Evolutionary conservation across 2,329 filamentous ascomycete species (phyloP).

Genomic region (Botrytis aclada): DNA sequence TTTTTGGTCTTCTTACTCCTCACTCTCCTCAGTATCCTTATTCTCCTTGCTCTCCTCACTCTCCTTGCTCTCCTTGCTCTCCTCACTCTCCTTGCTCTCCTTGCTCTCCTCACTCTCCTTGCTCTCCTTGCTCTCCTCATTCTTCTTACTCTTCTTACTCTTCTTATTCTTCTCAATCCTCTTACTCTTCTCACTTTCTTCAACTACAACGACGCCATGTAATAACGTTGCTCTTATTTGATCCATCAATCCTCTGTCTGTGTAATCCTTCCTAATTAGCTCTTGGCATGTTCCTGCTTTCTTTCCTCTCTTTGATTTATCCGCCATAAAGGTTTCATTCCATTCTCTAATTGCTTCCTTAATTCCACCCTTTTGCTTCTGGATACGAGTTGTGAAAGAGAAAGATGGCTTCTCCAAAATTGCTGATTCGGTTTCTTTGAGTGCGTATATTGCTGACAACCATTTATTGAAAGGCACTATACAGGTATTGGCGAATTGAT

Average conservation of each 20-base stretch:
- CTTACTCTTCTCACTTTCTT: neutral
- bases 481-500: neutral
- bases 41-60: no score
- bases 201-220: neutral
- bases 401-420: neutral
- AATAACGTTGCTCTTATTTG: neutral
- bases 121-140: no score
- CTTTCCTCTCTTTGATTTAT: neutral
- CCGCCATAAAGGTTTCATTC: neutral
- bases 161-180: no score
- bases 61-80: no score
- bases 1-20: no score
- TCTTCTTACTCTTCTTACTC: no score
- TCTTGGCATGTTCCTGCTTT: neutral
- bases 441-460: neutral
- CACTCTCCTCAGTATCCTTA: no score
- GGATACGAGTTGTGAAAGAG: neutral
- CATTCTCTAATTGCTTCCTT: neutral
- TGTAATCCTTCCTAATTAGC: neutral
- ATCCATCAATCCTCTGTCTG: neutral
- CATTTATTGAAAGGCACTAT: neutral
- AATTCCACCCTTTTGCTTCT: neutral
- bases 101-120: no score
- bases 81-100: no score
- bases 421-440: neutral